Percentiles rank a stretch among this genome's conserved stretches.
phyloP scores from a whole-genome alignment of 495 filamentous ascomycete genomes.

The Penicillium fimorum region DNA sequence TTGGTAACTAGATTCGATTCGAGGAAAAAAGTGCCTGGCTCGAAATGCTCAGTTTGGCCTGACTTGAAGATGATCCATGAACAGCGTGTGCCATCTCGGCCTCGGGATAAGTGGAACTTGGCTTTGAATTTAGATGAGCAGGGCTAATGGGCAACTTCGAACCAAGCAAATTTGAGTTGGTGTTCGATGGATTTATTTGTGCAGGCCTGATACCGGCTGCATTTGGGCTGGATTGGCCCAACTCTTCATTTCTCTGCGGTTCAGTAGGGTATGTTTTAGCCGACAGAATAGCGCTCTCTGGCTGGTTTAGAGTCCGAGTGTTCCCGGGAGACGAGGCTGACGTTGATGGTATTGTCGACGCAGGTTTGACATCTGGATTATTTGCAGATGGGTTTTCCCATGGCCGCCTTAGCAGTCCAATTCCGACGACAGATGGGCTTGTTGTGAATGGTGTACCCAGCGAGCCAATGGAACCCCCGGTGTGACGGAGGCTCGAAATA shows the following conservation, averaged over 20 bases:
- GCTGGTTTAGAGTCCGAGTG: not conserved
- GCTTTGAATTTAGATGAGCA: not conserved
- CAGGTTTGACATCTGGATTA: not conserved
- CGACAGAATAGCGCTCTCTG: not conserved
- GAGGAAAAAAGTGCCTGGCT: not conserved
- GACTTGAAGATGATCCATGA: not conserved
- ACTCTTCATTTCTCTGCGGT: not conserved
- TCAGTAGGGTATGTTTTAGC: not conserved
- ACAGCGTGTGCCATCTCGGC: not conserved
- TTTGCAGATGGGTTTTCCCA: slow-evolving; percentile 2
- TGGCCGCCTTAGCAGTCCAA: not conserved
- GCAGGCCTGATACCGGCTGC: not conserved
- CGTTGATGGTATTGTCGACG: not conserved
- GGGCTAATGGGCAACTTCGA: slow-evolving; percentile 10
- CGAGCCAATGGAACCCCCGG: not conserved
- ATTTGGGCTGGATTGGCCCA: not conserved
- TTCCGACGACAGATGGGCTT: slow-evolving; percentile 3
- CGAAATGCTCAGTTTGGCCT: not conserved
- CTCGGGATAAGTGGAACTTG: not conserved
- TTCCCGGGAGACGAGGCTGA: not conserved
- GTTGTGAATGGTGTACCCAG: not conserved
- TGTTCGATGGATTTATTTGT: not conserved
- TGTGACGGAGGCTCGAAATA: not conserved
- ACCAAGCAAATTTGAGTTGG: not conserved
- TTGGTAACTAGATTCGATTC: not conserved